A percentile compares a stretch with the other conserved stretches of the same genome.
Conservation (phyloP, 2,329 filamentous ascomycete species). For the Kalmusia sp. region DNA sequence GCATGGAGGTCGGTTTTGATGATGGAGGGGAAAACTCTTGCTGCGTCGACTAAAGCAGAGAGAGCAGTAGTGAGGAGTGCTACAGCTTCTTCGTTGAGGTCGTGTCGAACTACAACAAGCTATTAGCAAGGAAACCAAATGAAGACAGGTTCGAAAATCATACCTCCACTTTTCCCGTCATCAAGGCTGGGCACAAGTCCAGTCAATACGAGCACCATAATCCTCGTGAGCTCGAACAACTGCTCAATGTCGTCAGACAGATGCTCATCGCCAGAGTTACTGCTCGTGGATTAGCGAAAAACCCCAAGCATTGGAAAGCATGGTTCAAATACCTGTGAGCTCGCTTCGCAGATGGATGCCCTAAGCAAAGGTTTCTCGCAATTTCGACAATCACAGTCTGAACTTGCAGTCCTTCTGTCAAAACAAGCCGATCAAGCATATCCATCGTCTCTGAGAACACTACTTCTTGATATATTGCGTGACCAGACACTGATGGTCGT, state of each 20-base stretch:
- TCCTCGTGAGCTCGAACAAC: conserved; percentile 93
- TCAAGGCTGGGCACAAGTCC: conserved; percentile 84
- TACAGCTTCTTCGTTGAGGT: conserved; percentile 86
- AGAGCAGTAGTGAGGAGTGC: conserved; percentile 80
- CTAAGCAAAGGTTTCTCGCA: conserved; percentile 85
- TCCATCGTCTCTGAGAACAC: conserved; percentile 99
- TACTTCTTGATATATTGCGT: conserved; percentile 94
- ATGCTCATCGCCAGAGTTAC: conserved; percentile 67
- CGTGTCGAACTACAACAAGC: conserved; percentile 66
- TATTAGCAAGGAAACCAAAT: conserved; percentile 48
- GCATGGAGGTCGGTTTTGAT: conserved; percentile 97
- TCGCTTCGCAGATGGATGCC: conserved; percentile 85
- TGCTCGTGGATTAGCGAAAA: conserved; percentile 18
- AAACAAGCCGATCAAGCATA: conserved; percentile 85
- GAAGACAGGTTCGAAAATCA: not conserved
- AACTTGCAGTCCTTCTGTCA: conserved; percentile 88
- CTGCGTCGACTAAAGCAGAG: conserved; percentile 89
- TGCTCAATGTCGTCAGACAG: conserved; percentile 97
- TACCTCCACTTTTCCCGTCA: conserved; percentile 56
- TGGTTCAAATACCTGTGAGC: conserved; percentile 60
- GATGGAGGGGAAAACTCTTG: conserved; percentile 93
- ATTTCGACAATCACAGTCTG: conserved; percentile 95
- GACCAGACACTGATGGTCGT: conserved; percentile 90
- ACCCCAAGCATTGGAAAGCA: not conserved
- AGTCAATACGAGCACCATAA: conserved; percentile 91